Percentiles rank a stretch among this genome's conserved stretches.
Evolutionary conservation across 2,329 filamentous ascomycete genomes (phyloP).

Genomic region (Verticillium klebahnii): DNA sequence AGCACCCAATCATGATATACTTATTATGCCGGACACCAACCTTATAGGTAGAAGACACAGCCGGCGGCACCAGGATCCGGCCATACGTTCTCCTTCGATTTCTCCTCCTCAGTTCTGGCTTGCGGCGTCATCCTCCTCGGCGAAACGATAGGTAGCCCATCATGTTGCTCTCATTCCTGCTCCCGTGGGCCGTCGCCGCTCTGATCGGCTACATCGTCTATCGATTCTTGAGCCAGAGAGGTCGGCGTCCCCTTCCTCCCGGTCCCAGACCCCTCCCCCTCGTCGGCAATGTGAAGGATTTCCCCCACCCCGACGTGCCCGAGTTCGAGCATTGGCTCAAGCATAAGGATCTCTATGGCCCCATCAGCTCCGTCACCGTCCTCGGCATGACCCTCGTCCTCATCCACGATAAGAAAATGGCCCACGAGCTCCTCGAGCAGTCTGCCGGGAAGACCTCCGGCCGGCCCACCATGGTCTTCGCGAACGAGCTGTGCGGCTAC

Average conservation of each 20-base stretch:
- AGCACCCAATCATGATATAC: not conserved
- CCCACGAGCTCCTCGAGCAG: constrained; percentile 31
- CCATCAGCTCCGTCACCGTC: constrained; percentile 32
- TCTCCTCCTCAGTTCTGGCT: not conserved
- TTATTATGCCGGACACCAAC: not conserved
- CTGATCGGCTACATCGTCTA: not conserved
- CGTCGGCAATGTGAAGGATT: constrained; percentile 44
- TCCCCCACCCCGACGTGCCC: constrained; percentile 28
- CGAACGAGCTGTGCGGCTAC: constrained; percentile 21
- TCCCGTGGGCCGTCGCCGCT: not conserved
- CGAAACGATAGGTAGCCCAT: not conserved
- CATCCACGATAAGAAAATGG: constrained; percentile 29
- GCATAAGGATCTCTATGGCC: constrained; percentile 31
- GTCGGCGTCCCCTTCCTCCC: constrained; percentile 32
- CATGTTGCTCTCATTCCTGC: not conserved
- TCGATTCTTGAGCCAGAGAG: not conserved
- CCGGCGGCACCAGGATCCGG: not conserved
- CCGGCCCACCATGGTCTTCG: constrained; percentile 22
- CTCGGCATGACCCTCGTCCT: constrained; percentile 35
- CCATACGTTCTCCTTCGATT: not conserved
- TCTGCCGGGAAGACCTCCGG: constrained; percentile 25
- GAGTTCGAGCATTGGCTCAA: constrained; percentile 36
- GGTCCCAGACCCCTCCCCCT: constrained; percentile 43
- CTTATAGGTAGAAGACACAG: not conserved
- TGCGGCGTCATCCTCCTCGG: not conserved